Base-by-base conservation (phyloP, 2,329 filamentous ascomycete species). In the Sarocladiaceae sp. region DNA sequence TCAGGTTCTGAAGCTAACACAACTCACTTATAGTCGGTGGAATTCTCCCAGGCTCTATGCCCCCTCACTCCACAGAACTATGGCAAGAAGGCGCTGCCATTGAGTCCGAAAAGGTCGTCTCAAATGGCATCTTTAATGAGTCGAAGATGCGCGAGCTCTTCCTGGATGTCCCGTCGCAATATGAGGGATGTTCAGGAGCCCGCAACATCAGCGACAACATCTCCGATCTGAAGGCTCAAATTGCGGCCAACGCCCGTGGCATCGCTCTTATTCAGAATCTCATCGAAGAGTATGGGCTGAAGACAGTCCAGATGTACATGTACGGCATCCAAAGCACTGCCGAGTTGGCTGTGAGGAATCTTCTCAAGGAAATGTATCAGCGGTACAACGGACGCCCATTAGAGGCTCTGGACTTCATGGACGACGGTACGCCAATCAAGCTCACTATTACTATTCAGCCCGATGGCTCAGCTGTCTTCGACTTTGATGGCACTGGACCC, bases 301-400 rank as follows among this genome's bases (percentile, higher is more conserved):
- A 84, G 2, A 86, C 87, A 0, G 90, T 95, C 0, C 85, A 90
- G 59, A 86, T 88, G 61, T 93, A 93, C 67, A 94, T 95, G 90
- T 76, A 79, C 46, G 87, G 80, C 25, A 94, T 95, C 56, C 89
- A 94, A 64, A 78, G 83, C 54, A 94, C 92, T 42, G 90, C 90
- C 0, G 89, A 91, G 60, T 74, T 82, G 1, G 86, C 85, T 28
- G 90, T 96, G 0, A 80, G 88, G 17, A 81, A 80, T 49, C 76
- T 95, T 4, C 75, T 95, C 25, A 90, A 87, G 62, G 74, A 80
- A 3, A 84, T 93, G n/a, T 10, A 15, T 15, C 8, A 8, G 15
- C 8, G 78, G 82, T 1, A 50, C 54, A 18, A 55, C 53, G 23
- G 53, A 52, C 33, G 57, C 55, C 8, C 55, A 57, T 1, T 52